Base-by-base conservation (phyloP, 2,329 filamentous ascomycete species). In the Ceratocystis smalleyi region DNA sequence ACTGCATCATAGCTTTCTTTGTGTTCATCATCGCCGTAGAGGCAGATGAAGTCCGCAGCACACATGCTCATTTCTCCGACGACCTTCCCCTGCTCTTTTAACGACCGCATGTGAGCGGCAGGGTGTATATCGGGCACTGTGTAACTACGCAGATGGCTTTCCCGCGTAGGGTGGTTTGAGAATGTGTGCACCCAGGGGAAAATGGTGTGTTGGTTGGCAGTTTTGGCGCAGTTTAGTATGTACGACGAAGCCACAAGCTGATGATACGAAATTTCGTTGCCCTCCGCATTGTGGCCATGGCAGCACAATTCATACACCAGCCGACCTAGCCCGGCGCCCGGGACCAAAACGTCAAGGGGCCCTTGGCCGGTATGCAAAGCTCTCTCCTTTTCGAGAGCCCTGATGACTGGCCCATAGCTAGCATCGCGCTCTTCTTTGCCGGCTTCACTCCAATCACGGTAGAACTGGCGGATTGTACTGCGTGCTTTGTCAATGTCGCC, bases 251-350 rank as follows among this genome's bases (percentile, higher is more conserved):
- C 90, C 65, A 97, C 79, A n/a, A 99, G 82, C 73, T 96, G 90
- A 73, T 99, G 94, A 71, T 95, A 97, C 2, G 91, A 96, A 67
- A 97, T 95, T 75, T 99, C 89, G 71, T 96, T 97, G 32, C 92
- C 92, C 73, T 96, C 91, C 0, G 84, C 82, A 10, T 81, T 76
- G 73, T 85, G 95, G 10, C 94, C 91, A 0, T 77, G 78, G 32
- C 77, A 77, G 71, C 86, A 90, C 15, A 97, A 78, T 55, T 99
- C 94, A 70, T 95, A 95, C 0, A 97, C 89, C 1, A 97, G 77
- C 15, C 94, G 82, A 2, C 90, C 94, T 1, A 99, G 78, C 0
- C 94, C 94, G 3, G 92, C 91, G 0, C 94, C 94, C 0, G 94
- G 94, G 0, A 97, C 86, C 0, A 99, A 80, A 0, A 99, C 84